Evolutionary conservation across 208 protist genomes (phyloP).

Genomic region (Leptomonas pyrrhocoris): DNA sequence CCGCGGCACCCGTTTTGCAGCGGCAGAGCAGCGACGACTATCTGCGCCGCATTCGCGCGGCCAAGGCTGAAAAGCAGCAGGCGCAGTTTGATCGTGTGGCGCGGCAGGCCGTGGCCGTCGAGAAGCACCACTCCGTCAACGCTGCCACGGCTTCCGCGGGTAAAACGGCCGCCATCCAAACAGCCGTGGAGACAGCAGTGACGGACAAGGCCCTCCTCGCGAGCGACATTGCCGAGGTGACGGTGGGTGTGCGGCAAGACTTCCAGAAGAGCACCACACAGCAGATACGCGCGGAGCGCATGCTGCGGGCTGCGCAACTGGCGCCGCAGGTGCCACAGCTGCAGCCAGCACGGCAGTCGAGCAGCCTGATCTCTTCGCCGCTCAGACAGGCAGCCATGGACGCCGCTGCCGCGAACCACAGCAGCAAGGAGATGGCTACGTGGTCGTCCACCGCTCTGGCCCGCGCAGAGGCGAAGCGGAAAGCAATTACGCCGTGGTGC

Average conservation of each 20-base stretch:
- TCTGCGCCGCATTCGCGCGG: constrained; percentile 53
- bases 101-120: constrained; percentile 49
- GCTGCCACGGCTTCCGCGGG: neutral
- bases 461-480: constrained; percentile 12
- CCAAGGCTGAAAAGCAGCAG: constrained; percentile 54
- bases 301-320: constrained; percentile 41
- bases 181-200: constrained; percentile 26
- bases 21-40: constrained; percentile 41
- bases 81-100: constrained; percentile 66
- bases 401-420: neutral
- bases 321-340: constrained; percentile 5
- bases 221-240: constrained; percentile 18
- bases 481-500: constrained; percentile 39
- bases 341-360: constrained; percentile 7
- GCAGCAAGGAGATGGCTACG: neutral
- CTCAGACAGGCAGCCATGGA: neutral
- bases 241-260: constrained; percentile 11
- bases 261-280: constrained; percentile 3
- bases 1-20: neutral
- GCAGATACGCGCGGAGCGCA: constrained; percentile 26
- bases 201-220: constrained; percentile 32
- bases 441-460: constrained; percentile 8
- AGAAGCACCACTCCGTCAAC: constrained; percentile 35
- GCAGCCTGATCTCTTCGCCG: neutral
- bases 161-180: neutral